Evolutionary conservation across 2,329 filamentous ascomycete genomes (phyloP).

Genomic region (Colletotrichum sp.): DNA sequence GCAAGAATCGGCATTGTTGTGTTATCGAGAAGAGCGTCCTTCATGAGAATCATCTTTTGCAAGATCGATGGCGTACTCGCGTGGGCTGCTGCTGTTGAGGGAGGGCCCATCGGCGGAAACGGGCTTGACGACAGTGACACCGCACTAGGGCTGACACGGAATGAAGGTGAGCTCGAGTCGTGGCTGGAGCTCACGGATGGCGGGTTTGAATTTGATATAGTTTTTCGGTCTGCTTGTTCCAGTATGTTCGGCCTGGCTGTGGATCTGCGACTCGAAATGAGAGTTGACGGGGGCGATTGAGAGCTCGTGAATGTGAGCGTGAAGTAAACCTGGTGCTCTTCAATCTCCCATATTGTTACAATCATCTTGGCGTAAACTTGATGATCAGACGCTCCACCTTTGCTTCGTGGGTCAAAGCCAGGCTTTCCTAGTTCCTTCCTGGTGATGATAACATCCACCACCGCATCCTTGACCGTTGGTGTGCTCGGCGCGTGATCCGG

Average conservation of each 20-base stretch:
- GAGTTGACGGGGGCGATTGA: conserved; percentile 39
- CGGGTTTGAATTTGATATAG: conserved; percentile 48
- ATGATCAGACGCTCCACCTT: conserved; percentile 39
- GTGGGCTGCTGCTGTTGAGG: conserved; percentile 56
- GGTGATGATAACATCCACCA: conserved; percentile 71
- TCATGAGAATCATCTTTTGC: conserved; percentile 76
- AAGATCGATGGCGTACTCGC: conserved; percentile 68
- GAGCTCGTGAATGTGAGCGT: conserved; percentile 77
- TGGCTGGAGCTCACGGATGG: conserved; percentile 53
- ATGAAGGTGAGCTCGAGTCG: conserved; percentile 51
- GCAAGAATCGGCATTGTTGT: conserved; percentile 77
- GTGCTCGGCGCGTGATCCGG: conserved; percentile 27
- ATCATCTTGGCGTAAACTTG: conserved; percentile 74
- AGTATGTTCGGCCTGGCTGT: conserved; percentile 43
- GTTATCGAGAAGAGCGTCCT: conserved; percentile 78
- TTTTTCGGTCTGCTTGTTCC: conserved; percentile 51
- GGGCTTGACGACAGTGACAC: conserved; percentile 59
- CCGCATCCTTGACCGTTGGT: conserved; percentile 56
- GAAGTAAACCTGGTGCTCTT: conserved; percentile 71
- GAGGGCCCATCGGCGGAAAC: conserved; percentile 72
- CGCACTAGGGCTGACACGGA: conserved; percentile 53
- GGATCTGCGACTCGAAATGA: conserved; percentile 38
- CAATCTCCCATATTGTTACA: conserved; percentile 74
- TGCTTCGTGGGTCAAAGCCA: conserved; percentile 35
- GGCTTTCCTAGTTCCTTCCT: conserved; percentile 48